These are phyloP conservation scores for Paraglomus brasilianum DNA, from an alignment of 192 early-diverging fungal genomes.

Conservation along the genomic window DNA sequence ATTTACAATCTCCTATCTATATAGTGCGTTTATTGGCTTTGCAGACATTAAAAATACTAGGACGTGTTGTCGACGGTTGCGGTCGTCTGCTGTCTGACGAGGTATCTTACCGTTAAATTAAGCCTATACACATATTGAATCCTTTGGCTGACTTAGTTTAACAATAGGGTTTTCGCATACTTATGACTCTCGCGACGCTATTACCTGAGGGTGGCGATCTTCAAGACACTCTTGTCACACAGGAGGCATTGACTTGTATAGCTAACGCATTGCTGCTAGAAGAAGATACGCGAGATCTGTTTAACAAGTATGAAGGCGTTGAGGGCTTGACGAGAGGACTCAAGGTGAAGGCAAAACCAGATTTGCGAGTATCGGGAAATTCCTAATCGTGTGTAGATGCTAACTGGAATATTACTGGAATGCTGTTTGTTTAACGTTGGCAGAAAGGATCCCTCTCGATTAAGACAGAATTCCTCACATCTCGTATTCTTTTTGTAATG, in stretches of 20 bases:
- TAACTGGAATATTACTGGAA: neutral
- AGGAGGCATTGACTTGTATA: conserved; percentile 67
- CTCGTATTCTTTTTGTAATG: conserved; percentile 67
- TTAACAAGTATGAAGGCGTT: conserved; percentile 49
- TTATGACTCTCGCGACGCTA: conserved; percentile 39
- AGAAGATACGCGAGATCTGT: conserved; percentile 41
- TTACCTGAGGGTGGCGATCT: conserved; percentile 26
- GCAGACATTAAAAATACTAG: conserved; percentile 58
- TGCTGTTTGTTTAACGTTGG: neutral
- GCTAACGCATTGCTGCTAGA: conserved; percentile 64
- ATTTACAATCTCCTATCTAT: neutral
- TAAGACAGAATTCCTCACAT: conserved; percentile 59
- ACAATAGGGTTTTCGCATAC: conserved; percentile 37
- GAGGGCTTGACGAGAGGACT: conserved; percentile 38
- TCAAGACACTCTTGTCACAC: conserved; percentile 38
- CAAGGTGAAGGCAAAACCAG: conserved; percentile 39
- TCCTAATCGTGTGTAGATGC: no score
- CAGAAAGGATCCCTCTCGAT: conserved; percentile 39
- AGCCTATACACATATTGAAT: neutral
- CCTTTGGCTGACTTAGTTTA: neutral
- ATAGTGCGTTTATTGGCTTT: conserved; percentile 53
- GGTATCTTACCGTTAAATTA: conserved; percentile 37
- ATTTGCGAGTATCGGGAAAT: no score
- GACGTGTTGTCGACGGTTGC: conserved; percentile 56
- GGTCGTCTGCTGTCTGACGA: conserved; percentile 54